These are phyloP conservation scores for Luvunga scandens DNA, from an alignment of 345 rosid genomes.

Conservation along the genomic window DNA sequence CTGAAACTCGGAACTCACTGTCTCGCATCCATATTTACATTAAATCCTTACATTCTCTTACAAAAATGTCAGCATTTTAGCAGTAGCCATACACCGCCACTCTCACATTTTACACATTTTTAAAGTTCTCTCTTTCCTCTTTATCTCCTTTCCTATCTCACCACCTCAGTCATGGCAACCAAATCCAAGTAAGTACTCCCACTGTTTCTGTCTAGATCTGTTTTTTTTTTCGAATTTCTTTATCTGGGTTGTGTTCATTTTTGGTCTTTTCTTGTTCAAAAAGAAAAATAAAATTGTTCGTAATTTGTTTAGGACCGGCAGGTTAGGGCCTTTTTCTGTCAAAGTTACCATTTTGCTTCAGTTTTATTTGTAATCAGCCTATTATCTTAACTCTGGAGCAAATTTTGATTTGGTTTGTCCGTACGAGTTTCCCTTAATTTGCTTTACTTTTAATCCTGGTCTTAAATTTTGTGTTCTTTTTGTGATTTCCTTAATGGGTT, in stretches of 20 bases:
- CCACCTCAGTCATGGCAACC: conserved; percentile 43
- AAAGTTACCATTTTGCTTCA: not conserved
- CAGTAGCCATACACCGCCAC: not conserved
- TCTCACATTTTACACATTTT: not conserved
- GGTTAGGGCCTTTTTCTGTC: conserved; percentile 12
- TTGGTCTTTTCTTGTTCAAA: not conserved
- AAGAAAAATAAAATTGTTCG: not conserved
- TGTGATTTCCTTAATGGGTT: not conserved
- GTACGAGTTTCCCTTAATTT: conserved; percentile 19
- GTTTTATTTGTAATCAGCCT: not conserved
- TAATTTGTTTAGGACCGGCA: not conserved
- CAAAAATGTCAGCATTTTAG: conserved; percentile 39
- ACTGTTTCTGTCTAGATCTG: conserved; percentile 34
- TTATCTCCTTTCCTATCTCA: conserved; percentile 12
- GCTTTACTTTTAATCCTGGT: conserved; percentile 9
- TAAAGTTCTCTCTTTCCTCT: conserved; percentile 12
- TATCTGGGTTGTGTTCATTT: conserved; percentile 14
- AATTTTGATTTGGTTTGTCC: conserved; percentile 1
- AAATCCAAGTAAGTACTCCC: conserved; percentile 54
- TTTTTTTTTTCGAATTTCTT: not conserved
- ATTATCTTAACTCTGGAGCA: not conserved
- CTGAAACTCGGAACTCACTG: not conserved
- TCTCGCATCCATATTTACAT: not conserved
- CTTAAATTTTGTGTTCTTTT: not conserved
- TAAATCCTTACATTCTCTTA: conserved; percentile 8